phyloP scores from a whole-genome alignment of 805 yeast genomes.

The Candida boleticola region DNA sequence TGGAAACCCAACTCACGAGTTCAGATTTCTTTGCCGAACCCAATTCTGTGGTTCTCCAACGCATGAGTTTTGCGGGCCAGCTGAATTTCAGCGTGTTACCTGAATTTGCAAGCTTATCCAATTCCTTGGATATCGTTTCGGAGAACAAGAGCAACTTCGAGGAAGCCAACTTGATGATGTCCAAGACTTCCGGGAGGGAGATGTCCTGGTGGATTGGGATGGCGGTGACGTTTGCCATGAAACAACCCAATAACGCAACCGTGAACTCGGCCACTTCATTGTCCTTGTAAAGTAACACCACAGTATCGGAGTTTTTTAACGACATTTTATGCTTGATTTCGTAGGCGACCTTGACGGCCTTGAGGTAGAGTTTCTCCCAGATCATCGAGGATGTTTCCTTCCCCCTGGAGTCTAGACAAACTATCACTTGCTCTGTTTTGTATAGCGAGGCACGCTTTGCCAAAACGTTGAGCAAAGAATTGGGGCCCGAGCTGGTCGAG shows the following conservation, averaged over 20 bases:
- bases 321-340: slow-evolving; percentile 72
- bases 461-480: slow-evolving; percentile 68
- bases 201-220: slow-evolving; percentile 84
- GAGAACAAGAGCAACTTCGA: slow-evolving; percentile 79
- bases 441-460: slow-evolving; percentile 68
- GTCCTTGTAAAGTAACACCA: slow-evolving; percentile 78
- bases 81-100: slow-evolving; percentile 37
- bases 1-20: slow-evolving; percentile 22
- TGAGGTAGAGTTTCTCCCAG: slow-evolving; percentile 85
- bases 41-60: slow-evolving; percentile 85
- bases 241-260: slow-evolving; percentile 85
- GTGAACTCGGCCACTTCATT: slow-evolving; percentile 83
- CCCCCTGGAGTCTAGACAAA: slow-evolving; percentile 73
- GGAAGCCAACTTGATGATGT: slow-evolving; percentile 70
- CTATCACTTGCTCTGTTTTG: slow-evolving; percentile 63
- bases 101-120: slow-evolving; percentile 56
- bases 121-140: slow-evolving; percentile 69
- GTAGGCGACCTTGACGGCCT: slow-evolving; percentile 86
- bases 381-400: slow-evolving; percentile 73
- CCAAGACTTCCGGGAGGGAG: slow-evolving; percentile 65
- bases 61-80: slow-evolving; percentile 73
- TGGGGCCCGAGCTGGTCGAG: slow-evolving; percentile 25
- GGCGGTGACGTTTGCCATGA: slow-evolving; percentile 90
- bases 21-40: slow-evolving; percentile 54
- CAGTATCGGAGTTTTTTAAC: slow-evolving; percentile 77